Base-by-base conservation (phyloP, 352 stramenopile genomes). In the Phytophthora brassicae region DNA sequence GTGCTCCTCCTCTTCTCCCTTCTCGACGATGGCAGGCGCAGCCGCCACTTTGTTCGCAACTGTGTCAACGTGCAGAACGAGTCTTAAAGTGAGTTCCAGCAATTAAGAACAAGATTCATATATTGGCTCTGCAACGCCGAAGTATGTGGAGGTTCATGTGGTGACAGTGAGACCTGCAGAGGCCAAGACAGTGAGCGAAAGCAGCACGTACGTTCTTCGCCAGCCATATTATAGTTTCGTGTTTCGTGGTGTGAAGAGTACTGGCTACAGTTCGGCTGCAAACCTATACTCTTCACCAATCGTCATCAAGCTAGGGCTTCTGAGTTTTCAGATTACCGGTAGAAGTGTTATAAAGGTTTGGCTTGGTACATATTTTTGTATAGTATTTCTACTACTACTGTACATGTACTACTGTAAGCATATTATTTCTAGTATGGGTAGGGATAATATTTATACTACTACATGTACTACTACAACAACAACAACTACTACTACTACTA, bases 1-100 rank as follows among this genome's bases (percentile, higher is more conserved):
- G 72, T 97, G 91, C 64, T 94, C 86, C 38, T 83, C 76, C 56
- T 89, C 66, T 17, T 73, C 66, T 49, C 48, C 58, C 39, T 75
- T 66, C 42, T 70, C 59, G 1, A 71, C 47, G 41, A 74, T 50
- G 41, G 56, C 56, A 20, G 68, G 51, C 12, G 55, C 49, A 9
- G 60, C 35, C 44, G 51, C 55, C 56, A 68, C 53, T 38, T 72
- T 64, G 36, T 65, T 77, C 47, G 45, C 44, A 52, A 70, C 66
- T 74, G 56, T 7, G 36, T 33, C 42, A 56, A 13, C 53, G 41
- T 17, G 26, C 31, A 24, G 39, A 64, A 49, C 48, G 55, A 33
- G 9, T 16, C 44, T 54, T 35, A 70, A 38, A 28, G 51, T 64
- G 20, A 63, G 57, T 46, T 41, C 2, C n/a, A 22, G 36, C 29